Base-by-base conservation (phyloP, 192 early-diverging fungal species). In the Rhizophagus clarus region DNA sequence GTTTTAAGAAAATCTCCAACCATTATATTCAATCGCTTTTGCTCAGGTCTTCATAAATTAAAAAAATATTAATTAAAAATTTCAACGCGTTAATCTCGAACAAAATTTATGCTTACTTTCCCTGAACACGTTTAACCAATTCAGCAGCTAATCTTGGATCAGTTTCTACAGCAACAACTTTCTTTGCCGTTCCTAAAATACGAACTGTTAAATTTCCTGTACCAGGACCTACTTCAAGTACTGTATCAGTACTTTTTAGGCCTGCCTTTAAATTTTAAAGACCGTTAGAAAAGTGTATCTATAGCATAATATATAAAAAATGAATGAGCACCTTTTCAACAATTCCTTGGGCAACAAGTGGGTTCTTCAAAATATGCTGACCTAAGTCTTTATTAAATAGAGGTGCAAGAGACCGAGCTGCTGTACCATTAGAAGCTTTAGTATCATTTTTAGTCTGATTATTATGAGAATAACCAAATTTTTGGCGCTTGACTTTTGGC, bases 291-390 rank as follows among this genome's bases (percentile, higher is more conserved):
- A 22, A 45, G 40, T 20, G 37, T n/a, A 37, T 71, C 14, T 20
- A 10, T n/a, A n/a, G n/a, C n/a, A n/a, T 49, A 32, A 17, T 28
- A 49, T 56, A 64, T 12, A 56, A 28, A 63, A 28, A 61, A 22
- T n/a, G 22, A 74, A 2, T 12, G 81, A 67, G 42, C 86, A 95
- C 97, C 90, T 98, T 99, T 79, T 98, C 98, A 26, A 99, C 94
- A 80, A 99, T 99, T 37, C 94, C 93, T 83, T 96, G 92, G 61
- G 96, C 96, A 3, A 99, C 95, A 24, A 99, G 87, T 51, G 98
- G 98, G 87, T 99, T 99, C 84, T 97, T 98, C 60, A 99, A 88
- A 83, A 99, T 99, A 81, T 99, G 98, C 86, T 99, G 97, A 79
- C 97, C 97, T 26, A 98, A 90, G 71, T 93, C 92, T 86, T 99